Percentiles rank a stretch among this genome's conserved stretches.
These are phyloP conservation scores for Oryza meyeriana DNA, from an alignment of 176 grass and related monocot genomes.

Conservation along the genomic window DNA sequence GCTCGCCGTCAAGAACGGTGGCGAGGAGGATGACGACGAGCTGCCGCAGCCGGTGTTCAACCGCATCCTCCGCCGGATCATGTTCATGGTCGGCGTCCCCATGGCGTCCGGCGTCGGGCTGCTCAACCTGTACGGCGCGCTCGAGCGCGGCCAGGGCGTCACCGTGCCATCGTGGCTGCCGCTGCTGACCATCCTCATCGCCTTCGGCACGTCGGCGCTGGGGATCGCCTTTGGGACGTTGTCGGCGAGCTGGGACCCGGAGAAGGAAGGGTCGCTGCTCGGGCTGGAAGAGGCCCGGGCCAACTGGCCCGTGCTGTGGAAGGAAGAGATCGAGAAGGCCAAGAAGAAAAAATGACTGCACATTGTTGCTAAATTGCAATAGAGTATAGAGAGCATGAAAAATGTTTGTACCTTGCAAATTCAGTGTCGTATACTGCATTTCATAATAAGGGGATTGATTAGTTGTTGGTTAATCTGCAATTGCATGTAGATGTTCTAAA, in stretches of 20 bases:
- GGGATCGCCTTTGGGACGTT: slow-evolving; percentile 89
- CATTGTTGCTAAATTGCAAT: neutral
- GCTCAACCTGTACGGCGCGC: slow-evolving; percentile 49
- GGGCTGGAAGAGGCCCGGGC: slow-evolving; percentile 64
- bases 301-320: slow-evolving; percentile 89
- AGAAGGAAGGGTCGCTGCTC: slow-evolving; percentile 69
- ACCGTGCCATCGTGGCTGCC: slow-evolving; percentile 57
- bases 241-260: slow-evolving; percentile 77
- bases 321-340: slow-evolving; percentile 53
- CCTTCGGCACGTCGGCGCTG: slow-evolving; percentile 76
- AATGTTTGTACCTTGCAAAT: neutral
- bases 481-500: neutral
- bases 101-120: slow-evolving; percentile 61
- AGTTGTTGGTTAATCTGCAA: neutral
- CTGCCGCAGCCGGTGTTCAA: slow-evolving; percentile 71
- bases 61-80: slow-evolving; percentile 68
- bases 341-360: slow-evolving; percentile 23
- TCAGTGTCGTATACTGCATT: neutral
- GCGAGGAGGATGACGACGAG: slow-evolving; percentile 46
- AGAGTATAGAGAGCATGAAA: neutral
- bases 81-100: slow-evolving; percentile 53
- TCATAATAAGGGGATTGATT: neutral
- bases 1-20: neutral
- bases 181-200: slow-evolving; percentile 53
- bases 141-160: slow-evolving; percentile 31